Evolutionary conservation across 805 yeast species (phyloP).

Genomic region (Brettanomyces anomalus): DNA sequence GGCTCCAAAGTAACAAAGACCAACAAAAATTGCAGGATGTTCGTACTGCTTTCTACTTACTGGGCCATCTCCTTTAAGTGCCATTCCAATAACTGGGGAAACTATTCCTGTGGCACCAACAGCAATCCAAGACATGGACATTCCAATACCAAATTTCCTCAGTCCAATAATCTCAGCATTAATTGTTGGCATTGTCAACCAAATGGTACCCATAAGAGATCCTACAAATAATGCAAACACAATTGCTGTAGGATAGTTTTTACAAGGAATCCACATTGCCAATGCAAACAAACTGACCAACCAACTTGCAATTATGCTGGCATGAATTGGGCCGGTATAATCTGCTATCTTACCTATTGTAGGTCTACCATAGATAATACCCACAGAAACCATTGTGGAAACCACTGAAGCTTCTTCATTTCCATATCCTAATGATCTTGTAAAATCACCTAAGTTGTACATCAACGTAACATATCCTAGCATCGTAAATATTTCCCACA

Average conservation of each 20-base stretch:
- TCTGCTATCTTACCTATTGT: slow-evolving; percentile 43
- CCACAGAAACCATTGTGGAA: slow-evolving; percentile 52
- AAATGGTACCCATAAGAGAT: slow-evolving; percentile 50
- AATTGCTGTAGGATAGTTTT: slow-evolving; percentile 47
- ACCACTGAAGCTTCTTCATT: slow-evolving; percentile 47
- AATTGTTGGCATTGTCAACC: slow-evolving; percentile 45
- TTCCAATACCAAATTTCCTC: slow-evolving; percentile 39
- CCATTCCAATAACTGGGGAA: slow-evolving; percentile 53
- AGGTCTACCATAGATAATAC: slow-evolving; percentile 50
- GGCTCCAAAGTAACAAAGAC: slow-evolving; percentile 41
- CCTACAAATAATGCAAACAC: slow-evolving; percentile 47
- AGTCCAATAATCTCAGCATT: slow-evolving; percentile 46
- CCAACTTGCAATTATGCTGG: slow-evolving; percentile 29
- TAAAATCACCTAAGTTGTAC: slow-evolving; percentile 51
- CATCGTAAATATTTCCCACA: slow-evolving; percentile 40
- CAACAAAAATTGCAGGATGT: slow-evolving; percentile 51
- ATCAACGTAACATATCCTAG: slow-evolving; percentile 54
- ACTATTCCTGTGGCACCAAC: slow-evolving; percentile 42
- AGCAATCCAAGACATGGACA: slow-evolving; percentile 39
- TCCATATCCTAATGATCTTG: slow-evolving; percentile 50
- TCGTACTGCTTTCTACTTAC: slow-evolving; percentile 37
- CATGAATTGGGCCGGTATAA: slow-evolving; percentile 40
- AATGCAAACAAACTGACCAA: slow-evolving; percentile 33
- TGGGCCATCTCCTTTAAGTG: slow-evolving; percentile 31
- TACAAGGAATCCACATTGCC: slow-evolving; percentile 51